Percentiles rank a stretch among this genome's conserved stretches.
Evolutionary conservation across 2,329 filamentous ascomycete genomes (phyloP).

Genomic region (Pseudovirgaria hyperparasitica): DNA sequence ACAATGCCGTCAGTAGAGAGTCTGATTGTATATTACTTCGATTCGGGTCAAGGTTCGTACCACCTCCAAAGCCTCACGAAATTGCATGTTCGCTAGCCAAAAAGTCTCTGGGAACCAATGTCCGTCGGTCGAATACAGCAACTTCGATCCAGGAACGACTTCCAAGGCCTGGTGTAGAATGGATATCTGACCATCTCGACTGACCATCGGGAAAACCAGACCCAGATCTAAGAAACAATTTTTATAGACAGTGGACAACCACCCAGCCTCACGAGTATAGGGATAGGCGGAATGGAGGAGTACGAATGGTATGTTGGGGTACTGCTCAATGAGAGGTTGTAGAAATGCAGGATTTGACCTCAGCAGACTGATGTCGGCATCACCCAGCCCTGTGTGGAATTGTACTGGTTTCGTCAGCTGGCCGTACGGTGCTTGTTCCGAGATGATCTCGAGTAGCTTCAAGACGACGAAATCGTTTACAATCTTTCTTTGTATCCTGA

Average conservation of each 20-base stretch:
- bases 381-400: conserved; percentile 72
- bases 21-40: background rate
- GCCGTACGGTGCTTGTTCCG: conserved; percentile 20
- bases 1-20: background rate
- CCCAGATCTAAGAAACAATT: conserved; percentile 78
- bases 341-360: conserved; percentile 63
- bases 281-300: conserved; percentile 73
- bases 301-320: conserved; percentile 59
- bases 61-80: conserved; percentile 55
- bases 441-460: conserved; percentile 46
- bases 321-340: conserved; percentile 58
- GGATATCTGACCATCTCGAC: conserved; percentile 59
- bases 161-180: conserved; percentile 63
- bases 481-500: conserved; percentile 46
- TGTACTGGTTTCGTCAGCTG: conserved; percentile 57
- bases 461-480: conserved; percentile 62
- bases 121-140: conserved; percentile 71
- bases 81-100: conserved; percentile 58
- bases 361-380: conserved; percentile 61
- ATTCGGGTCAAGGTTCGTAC: conserved; percentile 28
- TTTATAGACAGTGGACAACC: conserved; percentile 61
- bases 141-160: conserved; percentile 59
- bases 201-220: conserved; percentile 69
- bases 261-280: conserved; percentile 65
- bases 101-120: conserved; percentile 72